These are phyloP conservation scores for Brasilioporus rufonigricans DNA, from an alignment of 768 basidiomycete genomes.

Conservation along the genomic window DNA sequence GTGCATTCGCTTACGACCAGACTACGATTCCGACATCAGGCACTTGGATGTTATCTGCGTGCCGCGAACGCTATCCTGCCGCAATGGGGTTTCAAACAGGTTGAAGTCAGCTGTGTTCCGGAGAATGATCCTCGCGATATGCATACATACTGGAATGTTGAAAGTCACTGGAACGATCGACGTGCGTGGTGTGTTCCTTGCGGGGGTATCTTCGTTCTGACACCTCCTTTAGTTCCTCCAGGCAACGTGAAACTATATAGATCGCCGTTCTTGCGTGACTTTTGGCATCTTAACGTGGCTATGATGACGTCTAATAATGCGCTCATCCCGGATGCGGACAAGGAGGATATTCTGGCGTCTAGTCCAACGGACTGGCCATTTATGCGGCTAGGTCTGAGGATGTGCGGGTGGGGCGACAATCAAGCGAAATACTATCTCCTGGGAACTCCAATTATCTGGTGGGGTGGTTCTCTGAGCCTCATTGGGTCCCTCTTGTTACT, in stretches of 20 bases:
- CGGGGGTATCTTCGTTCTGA: background rate
- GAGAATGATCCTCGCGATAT: slow-evolving; percentile 76
- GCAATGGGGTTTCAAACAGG: slow-evolving; percentile 99
- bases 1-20: slow-evolving; percentile 93
- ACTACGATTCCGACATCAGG: slow-evolving; percentile 74
- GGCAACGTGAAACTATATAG: slow-evolving; percentile 37
- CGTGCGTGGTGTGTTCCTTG: slow-evolving; percentile 49
- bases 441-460: slow-evolving; percentile 62
- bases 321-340: slow-evolving; percentile 94
- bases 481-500: slow-evolving; percentile 49
- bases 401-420: slow-evolving; percentile 93
- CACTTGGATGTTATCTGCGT: slow-evolving; percentile 81
- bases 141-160: slow-evolving; percentile 98
- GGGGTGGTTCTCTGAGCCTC: slow-evolving; percentile 73
- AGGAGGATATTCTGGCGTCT: slow-evolving; percentile 90
- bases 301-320: slow-evolving; percentile 99
- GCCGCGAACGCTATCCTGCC: slow-evolving; percentile 89
- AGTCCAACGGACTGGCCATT: slow-evolving; percentile 88
- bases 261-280: slow-evolving; percentile 43
- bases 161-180: slow-evolving; percentile 95
- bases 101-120: slow-evolving; percentile 93
- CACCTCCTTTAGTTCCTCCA: slow-evolving; percentile 58
- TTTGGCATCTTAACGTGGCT: slow-evolving; percentile 98
- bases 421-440: slow-evolving; percentile 89
- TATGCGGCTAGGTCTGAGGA: slow-evolving; percentile 83